Evolutionary conservation across 2,329 filamentous ascomycete genomes (phyloP).

Genomic region (Colletotrichum nymphaeae): DNA sequence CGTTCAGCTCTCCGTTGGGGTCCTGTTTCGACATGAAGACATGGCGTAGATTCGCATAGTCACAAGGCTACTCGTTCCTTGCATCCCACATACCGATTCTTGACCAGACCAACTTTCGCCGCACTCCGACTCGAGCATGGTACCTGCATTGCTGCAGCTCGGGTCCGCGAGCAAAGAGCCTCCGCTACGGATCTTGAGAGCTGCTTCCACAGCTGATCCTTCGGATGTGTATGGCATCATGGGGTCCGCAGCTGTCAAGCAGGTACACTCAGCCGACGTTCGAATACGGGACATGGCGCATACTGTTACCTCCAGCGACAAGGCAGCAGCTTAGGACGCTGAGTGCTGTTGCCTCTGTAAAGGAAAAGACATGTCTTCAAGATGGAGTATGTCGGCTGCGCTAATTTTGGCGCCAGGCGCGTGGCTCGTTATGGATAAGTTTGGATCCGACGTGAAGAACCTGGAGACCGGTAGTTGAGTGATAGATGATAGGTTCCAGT

Average conservation of each 20-base stretch:
- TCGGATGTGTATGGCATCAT: not conserved
- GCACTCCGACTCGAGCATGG: not conserved
- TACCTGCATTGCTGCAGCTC: conserved; percentile 8
- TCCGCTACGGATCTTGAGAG: not conserved
- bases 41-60: not conserved
- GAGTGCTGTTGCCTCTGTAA: not conserved
- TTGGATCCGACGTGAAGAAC: not conserved
- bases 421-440: not conserved
- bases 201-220: not conserved
- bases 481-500: not conserved
- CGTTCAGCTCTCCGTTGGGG: conserved; percentile 18
- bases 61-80: not conserved
- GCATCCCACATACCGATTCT: not conserved
- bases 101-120: not conserved
- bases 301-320: not conserved
- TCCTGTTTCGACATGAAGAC: conserved; percentile 9
- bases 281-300: conserved; percentile 13
- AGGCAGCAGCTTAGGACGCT: not conserved
- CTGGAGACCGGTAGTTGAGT: not conserved
- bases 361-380: not conserved
- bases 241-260: not conserved
- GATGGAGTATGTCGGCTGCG: conserved; percentile 1
- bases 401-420: conserved; percentile 34
- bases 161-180: not conserved
- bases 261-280: conserved; percentile 4